These are phyloP conservation scores for Agapanthus africanus DNA, from an alignment of 106 monocot genomes.

Conservation along the genomic window DNA sequence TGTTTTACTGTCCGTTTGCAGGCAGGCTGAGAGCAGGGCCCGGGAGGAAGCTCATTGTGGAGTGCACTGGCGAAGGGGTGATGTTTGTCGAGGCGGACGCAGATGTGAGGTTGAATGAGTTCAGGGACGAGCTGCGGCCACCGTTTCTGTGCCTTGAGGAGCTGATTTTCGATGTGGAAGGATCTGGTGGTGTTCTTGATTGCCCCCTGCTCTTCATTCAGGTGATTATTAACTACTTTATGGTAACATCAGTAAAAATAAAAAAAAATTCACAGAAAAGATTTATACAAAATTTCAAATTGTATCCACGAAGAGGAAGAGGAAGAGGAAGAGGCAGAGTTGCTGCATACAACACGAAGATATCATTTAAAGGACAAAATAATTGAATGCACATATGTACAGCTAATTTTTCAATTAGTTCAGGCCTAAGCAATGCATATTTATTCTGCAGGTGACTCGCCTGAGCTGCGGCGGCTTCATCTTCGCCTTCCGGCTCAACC, in stretches of 20 bases:
- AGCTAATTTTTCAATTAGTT: too few species aligned
- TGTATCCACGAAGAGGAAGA: too few species aligned
- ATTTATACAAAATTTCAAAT: too few species aligned
- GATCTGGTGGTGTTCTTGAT: constrained; percentile 26
- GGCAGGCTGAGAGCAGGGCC: constrained; percentile 37
- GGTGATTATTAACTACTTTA: too few species aligned
- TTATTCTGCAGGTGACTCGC: constrained; percentile 69
- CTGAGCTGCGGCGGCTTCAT: constrained; percentile 61
- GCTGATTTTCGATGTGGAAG: constrained; percentile 38
- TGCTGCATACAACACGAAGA: too few species aligned
- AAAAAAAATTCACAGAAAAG: too few species aligned
- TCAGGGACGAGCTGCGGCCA: constrained; percentile 47
- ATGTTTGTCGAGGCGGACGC: constrained; percentile 76
- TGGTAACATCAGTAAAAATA: too few species aligned
- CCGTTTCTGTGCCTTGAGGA: constrained; percentile 56
- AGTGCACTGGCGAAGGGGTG: constrained; percentile 74
- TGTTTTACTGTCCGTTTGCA: constrained; percentile 67
- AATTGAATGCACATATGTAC: too few species aligned
- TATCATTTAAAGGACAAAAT: too few species aligned
- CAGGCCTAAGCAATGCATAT: too few species aligned
- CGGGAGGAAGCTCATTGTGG: constrained; percentile 47
- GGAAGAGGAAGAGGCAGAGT: too few species aligned
- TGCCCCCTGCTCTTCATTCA: constrained; percentile 35
- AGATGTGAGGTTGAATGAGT: constrained; percentile 42
- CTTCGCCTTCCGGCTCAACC: constrained; percentile 47